Evolutionary conservation across 1,284 basidiomycete genomes (phyloP).

Genomic region (Irpex sp.): DNA sequence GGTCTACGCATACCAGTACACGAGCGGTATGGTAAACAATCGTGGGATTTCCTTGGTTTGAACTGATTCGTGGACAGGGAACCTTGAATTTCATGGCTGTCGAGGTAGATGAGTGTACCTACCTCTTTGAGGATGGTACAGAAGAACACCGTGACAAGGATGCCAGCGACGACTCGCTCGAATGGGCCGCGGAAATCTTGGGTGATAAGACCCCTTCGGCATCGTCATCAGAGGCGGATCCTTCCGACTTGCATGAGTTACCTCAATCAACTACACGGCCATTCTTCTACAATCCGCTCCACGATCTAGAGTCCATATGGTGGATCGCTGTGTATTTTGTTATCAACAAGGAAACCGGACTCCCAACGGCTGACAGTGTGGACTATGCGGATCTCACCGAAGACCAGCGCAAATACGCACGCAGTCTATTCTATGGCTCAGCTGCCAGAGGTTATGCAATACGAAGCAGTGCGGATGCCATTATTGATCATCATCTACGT

Average conservation of each 20-base stretch:
- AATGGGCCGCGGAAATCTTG: neutral
- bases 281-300: neutral
- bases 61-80: neutral
- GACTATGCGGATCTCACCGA: neutral
- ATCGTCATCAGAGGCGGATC: neutral
- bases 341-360: neutral
- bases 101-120: neutral
- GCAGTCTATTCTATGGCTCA: neutral
- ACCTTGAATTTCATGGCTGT: slow-evolving; percentile 4
- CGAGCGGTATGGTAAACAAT: neutral
- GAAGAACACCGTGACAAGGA: neutral
- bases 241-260: neutral
- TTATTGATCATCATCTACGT: neutral
- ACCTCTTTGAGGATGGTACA: neutral
- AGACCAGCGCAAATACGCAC: neutral
- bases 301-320: neutral
- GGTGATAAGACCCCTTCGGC: neutral
- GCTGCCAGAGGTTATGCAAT: neutral
- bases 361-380: neutral
- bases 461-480: neutral
- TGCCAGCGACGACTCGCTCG: neutral
- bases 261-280: neutral
- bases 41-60: no score
- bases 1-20: neutral
- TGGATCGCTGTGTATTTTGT: neutral